phyloP scores from a whole-genome alignment of 257 asterid species.

The Thymus mandschuricus region DNA sequence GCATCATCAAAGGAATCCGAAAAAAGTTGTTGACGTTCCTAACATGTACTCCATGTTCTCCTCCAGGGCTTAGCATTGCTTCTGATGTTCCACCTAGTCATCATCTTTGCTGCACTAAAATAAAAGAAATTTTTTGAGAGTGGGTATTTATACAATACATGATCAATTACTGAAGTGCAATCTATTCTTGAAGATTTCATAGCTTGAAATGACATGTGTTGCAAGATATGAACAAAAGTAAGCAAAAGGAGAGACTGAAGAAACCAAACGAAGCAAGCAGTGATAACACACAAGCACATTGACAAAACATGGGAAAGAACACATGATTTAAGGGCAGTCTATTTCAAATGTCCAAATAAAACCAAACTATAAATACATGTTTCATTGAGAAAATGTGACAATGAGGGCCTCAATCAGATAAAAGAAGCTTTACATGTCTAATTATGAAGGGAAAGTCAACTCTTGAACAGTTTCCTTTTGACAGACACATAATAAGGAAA shows the following conservation, averaged over 20 bases:
- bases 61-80: conserved; percentile 58
- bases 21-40: conserved; percentile 44
- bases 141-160: neutral
- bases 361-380: no score
- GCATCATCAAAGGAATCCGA: conserved; percentile 31
- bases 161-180: neutral
- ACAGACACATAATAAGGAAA: neutral
- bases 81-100: conserved; percentile 49
- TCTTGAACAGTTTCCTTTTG: neutral
- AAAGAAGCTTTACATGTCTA: neutral
- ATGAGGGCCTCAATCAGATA: neutral
- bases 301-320: neutral
- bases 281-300: neutral
- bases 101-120: neutral
- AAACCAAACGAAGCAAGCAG: neutral
- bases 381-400: neutral
- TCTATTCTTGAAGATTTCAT: neutral
- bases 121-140: neutral
- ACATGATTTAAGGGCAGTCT: neutral
- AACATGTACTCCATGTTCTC: conserved; percentile 54
- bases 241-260: neutral
- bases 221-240: neutral
- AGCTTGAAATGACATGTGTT: neutral
- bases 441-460: neutral
- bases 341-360: neutral